Evolutionary conservation across 2,329 filamentous ascomycete genomes (phyloP).

Genomic region (Geosmithia putterillii): DNA sequence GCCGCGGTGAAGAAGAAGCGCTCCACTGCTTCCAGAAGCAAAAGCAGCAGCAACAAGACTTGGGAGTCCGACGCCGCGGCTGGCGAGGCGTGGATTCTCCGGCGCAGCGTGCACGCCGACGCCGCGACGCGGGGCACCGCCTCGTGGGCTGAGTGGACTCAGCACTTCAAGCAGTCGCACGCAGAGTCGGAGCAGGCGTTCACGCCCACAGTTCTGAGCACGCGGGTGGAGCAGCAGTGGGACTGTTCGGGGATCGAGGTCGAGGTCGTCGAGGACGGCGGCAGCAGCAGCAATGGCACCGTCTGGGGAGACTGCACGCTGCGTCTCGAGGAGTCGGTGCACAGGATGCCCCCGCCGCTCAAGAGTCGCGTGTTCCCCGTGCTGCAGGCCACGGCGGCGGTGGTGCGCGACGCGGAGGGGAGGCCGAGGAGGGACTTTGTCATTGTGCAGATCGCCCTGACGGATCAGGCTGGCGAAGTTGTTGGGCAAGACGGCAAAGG

Average conservation of each 20-base stretch:
- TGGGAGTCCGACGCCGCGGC: conserved; percentile 6
- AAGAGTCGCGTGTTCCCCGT: conserved; percentile 55
- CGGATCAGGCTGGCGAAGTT: conserved; percentile 25
- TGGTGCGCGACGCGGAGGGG: conserved; percentile 21
- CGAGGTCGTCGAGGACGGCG: conserved; percentile 13
- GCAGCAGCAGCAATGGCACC: conserved; percentile 31
- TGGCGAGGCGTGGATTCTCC: conserved; percentile 49
- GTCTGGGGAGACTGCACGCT: conserved; percentile 37
- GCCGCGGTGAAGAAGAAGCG: too few species aligned
- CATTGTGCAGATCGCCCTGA: conserved; percentile 41
- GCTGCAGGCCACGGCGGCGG: conserved; percentile 44
- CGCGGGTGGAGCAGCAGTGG: conserved; percentile 28
- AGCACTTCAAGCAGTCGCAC: conserved; percentile 39
- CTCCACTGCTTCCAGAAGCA: too few species aligned
- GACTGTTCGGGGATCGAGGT: conserved; percentile 27
- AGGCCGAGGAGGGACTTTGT: conserved; percentile 23
- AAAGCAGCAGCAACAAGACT: conserved; percentile 17
- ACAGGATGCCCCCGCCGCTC: conserved; percentile 48
- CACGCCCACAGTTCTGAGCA: conserved; percentile 22
- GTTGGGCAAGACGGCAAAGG: conserved; percentile 12
- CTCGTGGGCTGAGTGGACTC: conserved; percentile 50
- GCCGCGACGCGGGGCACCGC: conserved; percentile 38
- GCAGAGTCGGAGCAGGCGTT: conserved; percentile 26
- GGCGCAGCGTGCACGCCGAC: conserved; percentile 50
- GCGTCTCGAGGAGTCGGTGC: conserved; percentile 51